Percentiles rank a stretch among this genome's conserved stretches.
Conservation (phyloP, 495 filamentous ascomycete genomes). For the Astrothelium subdiscretum region DNA sequence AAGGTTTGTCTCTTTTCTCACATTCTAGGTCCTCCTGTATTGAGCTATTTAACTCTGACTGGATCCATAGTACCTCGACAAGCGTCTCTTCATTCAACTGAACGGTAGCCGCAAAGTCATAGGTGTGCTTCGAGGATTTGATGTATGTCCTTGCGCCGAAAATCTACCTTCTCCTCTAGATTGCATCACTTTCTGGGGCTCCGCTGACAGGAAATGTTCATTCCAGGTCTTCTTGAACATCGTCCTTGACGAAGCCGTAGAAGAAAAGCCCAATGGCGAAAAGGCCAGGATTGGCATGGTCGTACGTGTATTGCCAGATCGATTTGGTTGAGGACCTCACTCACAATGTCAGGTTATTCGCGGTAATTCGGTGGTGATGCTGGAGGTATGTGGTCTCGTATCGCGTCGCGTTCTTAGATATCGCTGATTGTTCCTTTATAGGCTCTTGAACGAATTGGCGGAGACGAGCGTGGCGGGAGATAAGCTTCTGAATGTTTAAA, state of each 20-base stretch:
- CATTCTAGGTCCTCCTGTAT: not conserved
- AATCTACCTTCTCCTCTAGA: not conserved
- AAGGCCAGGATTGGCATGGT: conserved; percentile 89
- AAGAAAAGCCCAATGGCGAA: conserved; percentile 86
- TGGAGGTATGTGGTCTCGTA: conserved; percentile 46
- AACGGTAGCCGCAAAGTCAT: conserved; percentile 97
- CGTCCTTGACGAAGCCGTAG: conserved; percentile 93
- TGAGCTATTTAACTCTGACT: not conserved
- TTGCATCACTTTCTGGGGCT: not conserved
- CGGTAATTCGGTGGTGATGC: conserved; percentile 92
- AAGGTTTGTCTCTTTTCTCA: conserved; percentile 63
- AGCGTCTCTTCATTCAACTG: conserved; percentile 92
- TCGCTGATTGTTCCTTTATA: not conserved
- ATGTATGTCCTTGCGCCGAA: conserved; percentile 46
- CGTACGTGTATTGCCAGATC: conserved; percentile 40
- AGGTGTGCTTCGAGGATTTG: conserved; percentile 86
- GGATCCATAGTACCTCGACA: conserved; percentile 81
- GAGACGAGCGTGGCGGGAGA: conserved; percentile 1
- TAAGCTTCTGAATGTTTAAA: not conserved
- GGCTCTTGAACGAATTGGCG: conserved; percentile 2
- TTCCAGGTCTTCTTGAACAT: conserved; percentile 93
- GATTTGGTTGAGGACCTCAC: not conserved
- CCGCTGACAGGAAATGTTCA: not conserved
- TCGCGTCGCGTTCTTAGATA: not conserved
- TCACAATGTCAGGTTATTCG: conserved; percentile 50